phyloP scores from a whole-genome alignment of 192 early-diverging fungal species.

The Coemansia sp. region DNA sequence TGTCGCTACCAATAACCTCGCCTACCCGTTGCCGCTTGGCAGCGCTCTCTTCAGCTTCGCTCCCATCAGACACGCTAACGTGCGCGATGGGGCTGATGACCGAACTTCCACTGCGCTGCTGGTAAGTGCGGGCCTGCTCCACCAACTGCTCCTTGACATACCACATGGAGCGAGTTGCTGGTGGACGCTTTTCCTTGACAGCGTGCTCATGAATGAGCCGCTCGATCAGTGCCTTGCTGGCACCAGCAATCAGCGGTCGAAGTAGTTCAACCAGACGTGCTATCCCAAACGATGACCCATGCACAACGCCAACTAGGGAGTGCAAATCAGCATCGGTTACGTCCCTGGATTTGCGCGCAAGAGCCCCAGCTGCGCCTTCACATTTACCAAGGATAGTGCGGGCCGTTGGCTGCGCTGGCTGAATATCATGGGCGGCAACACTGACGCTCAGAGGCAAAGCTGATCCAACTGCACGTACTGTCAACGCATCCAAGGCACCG shows the following conservation, averaged over 20 bases:
- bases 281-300: slow-evolving; percentile 43
- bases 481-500: not conserved
- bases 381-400: not conserved
- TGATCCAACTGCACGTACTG: slow-evolving; percentile 5
- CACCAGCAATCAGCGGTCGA: slow-evolving; percentile 21
- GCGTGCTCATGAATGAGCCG: slow-evolving; percentile 46
- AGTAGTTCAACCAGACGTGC: slow-evolving; percentile 38
- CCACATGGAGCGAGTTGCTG: slow-evolving; percentile 35
- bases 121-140: not conserved
- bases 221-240: slow-evolving; percentile 50
- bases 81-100: not conserved
- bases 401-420: not conserved
- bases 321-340: slow-evolving; percentile 32
- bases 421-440: slow-evolving; percentile 4
- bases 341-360: slow-evolving; percentile 12
- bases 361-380: not conserved
- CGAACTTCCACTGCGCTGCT: not conserved
- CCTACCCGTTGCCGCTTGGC: slow-evolving; percentile 24
- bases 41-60: not conserved
- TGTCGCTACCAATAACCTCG: not conserved
- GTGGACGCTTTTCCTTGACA: slow-evolving; percentile 47
- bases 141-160: slow-evolving; percentile 36
- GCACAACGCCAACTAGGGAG: slow-evolving; percentile 27
- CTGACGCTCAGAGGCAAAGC: slow-evolving; percentile 21
- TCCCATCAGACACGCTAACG: not conserved